phyloP scores from a whole-genome alignment of 2,329 filamentous ascomycete species.

The Ophiostoma populinum region DNA sequence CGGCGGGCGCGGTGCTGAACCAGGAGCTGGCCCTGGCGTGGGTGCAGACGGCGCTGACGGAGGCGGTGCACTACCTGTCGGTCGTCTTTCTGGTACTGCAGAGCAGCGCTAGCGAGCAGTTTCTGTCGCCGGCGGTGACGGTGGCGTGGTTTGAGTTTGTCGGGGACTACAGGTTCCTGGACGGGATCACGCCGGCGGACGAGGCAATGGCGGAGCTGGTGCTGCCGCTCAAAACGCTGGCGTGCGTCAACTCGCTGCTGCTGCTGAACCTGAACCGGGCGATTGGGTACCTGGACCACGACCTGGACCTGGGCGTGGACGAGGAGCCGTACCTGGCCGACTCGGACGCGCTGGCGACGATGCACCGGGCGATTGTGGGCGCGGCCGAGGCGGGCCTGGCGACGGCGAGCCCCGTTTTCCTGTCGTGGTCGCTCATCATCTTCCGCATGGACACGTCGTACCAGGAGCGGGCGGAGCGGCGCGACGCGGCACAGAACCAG shows the following conservation, averaged over 20 bases:
- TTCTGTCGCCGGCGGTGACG: slow-evolving; percentile 41
- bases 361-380: slow-evolving; percentile 53
- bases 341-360: slow-evolving; percentile 48
- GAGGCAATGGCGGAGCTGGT: slow-evolving; percentile 32
- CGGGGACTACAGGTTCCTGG: slow-evolving; percentile 51
- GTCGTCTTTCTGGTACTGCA: slow-evolving; percentile 56
- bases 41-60: slow-evolving; percentile 45
- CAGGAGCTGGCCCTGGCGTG: slow-evolving; percentile 42
- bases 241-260: slow-evolving; percentile 51
- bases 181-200: slow-evolving; percentile 33
- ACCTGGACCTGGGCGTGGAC: slow-evolving; percentile 24
- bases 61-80: slow-evolving; percentile 57
- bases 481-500: slow-evolving; percentile 40
- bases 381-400: slow-evolving; percentile 38
- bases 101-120: slow-evolving; percentile 30
- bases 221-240: slow-evolving; percentile 49
- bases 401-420: slow-evolving; percentile 54
- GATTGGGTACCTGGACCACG: slow-evolving; percentile 36
- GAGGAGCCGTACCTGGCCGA: slow-evolving; percentile 49
- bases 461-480: slow-evolving; percentile 41
- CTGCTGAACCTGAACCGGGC: slow-evolving; percentile 50
- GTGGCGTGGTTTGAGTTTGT: slow-evolving; percentile 62
- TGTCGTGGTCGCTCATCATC: slow-evolving; percentile 67
- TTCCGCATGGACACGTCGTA: slow-evolving; percentile 50
- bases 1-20: slow-evolving; percentile 26